phyloP scores from a whole-genome alignment of 495 filamentous ascomycete genomes.

The Hypoxylon lienhwacheense region DNA sequence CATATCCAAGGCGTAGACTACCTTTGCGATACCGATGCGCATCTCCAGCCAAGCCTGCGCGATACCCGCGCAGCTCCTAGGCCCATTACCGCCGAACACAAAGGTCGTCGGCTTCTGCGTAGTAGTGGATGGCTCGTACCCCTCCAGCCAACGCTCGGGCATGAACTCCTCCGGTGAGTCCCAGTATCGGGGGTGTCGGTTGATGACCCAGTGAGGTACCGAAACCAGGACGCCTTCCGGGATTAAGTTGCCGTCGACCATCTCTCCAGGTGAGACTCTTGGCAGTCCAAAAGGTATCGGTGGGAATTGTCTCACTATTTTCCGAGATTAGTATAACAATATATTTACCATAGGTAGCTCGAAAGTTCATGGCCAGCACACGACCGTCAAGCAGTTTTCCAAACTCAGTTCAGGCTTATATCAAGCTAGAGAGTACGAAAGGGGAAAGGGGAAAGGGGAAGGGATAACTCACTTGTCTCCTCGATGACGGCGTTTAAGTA shows the following conservation, averaged over 20 bases:
- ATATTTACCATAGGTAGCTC: no score
- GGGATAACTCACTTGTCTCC: conserved; percentile 31
- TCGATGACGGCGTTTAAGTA: conserved; percentile 49
- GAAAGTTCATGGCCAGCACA: no score
- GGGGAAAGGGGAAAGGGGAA: no score
- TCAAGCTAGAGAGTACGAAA: no score
- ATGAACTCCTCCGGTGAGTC: conserved; percentile 35
- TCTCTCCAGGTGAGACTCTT: conserved; percentile 37
- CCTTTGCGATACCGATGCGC: conserved; percentile 42
- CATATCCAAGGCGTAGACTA: conserved; percentile 41
- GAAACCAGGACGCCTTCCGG: conserved; percentile 41
- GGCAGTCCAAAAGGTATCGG: conserved; percentile 40
- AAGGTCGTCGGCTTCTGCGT: conserved; percentile 35
- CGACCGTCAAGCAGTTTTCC: no score
- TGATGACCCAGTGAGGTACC: conserved; percentile 41
- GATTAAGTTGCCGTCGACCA: conserved; percentile 39
- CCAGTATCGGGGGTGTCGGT: conserved; percentile 39
- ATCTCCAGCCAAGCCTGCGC: conserved; percentile 45
- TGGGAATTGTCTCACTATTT: conserved; percentile 41
- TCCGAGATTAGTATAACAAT: background rate
- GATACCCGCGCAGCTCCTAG: conserved; percentile 38
- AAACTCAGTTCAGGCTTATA: no score
- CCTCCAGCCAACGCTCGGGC: conserved; percentile 41
- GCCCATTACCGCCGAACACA: conserved; percentile 35
- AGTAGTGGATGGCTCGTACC: conserved; percentile 14